Evolutionary conservation across 2,329 filamentous ascomycete species (phyloP), one percentile per base, ranked within the genome.

Genomic region (Ophiosphaerella herpotricha): DNA sequence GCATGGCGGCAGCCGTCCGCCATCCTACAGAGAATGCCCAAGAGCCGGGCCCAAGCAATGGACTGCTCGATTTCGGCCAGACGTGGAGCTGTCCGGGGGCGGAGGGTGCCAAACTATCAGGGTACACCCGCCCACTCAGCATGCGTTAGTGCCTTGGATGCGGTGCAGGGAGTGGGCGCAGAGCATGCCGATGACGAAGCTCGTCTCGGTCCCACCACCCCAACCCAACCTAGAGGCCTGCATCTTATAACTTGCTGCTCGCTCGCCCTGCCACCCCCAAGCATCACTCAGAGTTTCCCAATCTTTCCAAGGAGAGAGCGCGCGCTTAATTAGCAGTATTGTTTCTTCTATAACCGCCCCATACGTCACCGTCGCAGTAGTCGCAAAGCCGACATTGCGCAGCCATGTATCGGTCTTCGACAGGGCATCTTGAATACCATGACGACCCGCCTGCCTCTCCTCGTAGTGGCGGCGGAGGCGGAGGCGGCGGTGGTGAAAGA

Each of bases 371-470:
- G 16, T 39, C 40, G 34, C 26, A 36, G 34, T 44, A 42, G 50
- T 37, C 35, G 42, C 32, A 49, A 50, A 16, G 35, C 21, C 41
- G 23, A 43, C 38, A 43, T 29, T 42, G 14, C 29, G 29, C 54
- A 62, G 48, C 40, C 55, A 72, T 71, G 68, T 72, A 71, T 56
- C 67, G 71, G 46, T 69, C 70, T 46, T 77, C 75, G n/a, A 72
- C 73, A 16, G 75, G 75, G 54, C 71, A 75, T 48, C 68, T 79
- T 39, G 72, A 73, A 37, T 73, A 71, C 56, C 73, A 69, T 53
- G 77, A 78, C 24, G 57, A 64, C 13, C 60, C 66, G 13, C 72
- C 74, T 34, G 54, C 62, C 12, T 60, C 66, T 7, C 72, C 74
- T 33, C 62, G 67, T 43, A 70, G 55, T 16, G 58, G 60, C 24